These are phyloP conservation scores for Pseudozyma thailandica DNA, from an alignment of 1,284 basidiomycete genomes.

Conservation along the genomic window DNA sequence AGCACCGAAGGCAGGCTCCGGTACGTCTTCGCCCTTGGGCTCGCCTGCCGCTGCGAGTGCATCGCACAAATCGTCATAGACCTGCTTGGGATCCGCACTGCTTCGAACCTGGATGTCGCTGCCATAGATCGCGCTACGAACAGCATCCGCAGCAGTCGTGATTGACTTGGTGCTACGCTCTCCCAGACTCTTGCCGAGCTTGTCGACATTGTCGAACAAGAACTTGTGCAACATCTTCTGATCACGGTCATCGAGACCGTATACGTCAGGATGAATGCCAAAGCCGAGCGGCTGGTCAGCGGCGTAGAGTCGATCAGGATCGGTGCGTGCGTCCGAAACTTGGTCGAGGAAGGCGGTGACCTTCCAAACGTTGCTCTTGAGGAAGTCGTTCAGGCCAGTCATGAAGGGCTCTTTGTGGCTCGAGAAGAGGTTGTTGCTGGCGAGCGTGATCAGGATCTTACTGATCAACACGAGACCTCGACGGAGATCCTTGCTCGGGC, in stretches of 20 bases:
- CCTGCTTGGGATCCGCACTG: constrained; percentile 18
- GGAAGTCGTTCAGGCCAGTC: constrained; percentile 62
- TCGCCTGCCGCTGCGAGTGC: constrained; percentile 52
- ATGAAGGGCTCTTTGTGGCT: constrained; percentile 64
- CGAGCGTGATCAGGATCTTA: constrained; percentile 64
- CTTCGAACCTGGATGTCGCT: constrained; percentile 7
- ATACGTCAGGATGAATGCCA: constrained; percentile 60
- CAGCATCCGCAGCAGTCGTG: constrained; percentile 2
- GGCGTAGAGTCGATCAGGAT: constrained; percentile 60
- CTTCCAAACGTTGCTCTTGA: constrained; percentile 62
- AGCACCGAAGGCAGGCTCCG: constrained; percentile 30
- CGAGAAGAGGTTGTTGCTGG: constrained; percentile 61
- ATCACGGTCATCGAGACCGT: constrained; percentile 57
- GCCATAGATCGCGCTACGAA: constrained; percentile 6
- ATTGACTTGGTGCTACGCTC: constrained; percentile 18
- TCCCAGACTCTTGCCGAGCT: constrained; percentile 56
- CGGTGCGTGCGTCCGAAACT: constrained; percentile 60
- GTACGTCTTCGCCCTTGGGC: constrained; percentile 39
- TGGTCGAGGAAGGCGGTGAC: constrained; percentile 62
- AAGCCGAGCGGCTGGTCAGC: constrained; percentile 63
- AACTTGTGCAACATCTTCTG: constrained; percentile 55
- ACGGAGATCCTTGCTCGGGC: constrained; percentile 54
- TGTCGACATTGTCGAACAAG: constrained; percentile 60
- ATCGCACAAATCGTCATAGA: constrained; percentile 57
- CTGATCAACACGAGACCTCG: constrained; percentile 60